A percentile compares a stretch with the other conserved stretches of the same genome.
Conservation (phyloP, 164 flowering plant species). For the Platanus orientalis region DNA sequence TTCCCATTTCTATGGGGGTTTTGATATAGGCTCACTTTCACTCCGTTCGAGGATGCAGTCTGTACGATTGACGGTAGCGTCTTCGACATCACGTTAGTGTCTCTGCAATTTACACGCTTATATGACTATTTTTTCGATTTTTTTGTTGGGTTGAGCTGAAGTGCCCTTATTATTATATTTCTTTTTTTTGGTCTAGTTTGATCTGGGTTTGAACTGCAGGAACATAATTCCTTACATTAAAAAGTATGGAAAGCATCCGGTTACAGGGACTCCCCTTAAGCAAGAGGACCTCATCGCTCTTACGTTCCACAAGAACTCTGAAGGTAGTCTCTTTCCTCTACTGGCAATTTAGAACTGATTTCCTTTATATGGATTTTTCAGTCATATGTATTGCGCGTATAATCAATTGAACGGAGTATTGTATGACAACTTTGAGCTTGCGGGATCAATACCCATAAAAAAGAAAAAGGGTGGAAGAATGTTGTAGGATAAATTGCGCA, state of each 20-base stretch:
- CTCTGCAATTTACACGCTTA: too few relatives aligned
- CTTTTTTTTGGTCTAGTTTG: not conserved
- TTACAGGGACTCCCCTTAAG: conserved; percentile 69
- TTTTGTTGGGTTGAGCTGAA: too few relatives aligned
- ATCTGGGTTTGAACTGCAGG: conserved; percentile 37
- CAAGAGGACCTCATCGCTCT: conserved; percentile 74
- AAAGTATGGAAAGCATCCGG: conserved; percentile 87
- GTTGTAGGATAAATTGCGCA: too few relatives aligned
- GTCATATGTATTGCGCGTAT: too few relatives aligned
- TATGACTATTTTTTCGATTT: too few relatives aligned
- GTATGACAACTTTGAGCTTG: too few relatives aligned
- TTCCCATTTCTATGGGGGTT: not conserved
- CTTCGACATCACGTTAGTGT: conserved; percentile 68
- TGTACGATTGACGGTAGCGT: conserved; percentile 88
- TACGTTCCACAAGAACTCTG: conserved; percentile 83
- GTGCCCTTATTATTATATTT: not conserved
- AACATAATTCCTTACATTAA: conserved; percentile 72
- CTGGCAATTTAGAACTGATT: too few relatives aligned
- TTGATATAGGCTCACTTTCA: conserved; percentile 67
- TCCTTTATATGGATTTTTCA: too few relatives aligned
- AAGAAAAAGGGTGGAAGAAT: too few relatives aligned
- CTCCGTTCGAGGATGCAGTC: conserved; percentile 79
- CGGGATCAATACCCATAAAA: too few relatives aligned
- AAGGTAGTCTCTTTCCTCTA: conserved; percentile 58
- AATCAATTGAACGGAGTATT: too few relatives aligned